These are phyloP conservation scores for Echium plantagineum DNA, from an alignment of 257 asterid species.

Conservation along the genomic window DNA sequence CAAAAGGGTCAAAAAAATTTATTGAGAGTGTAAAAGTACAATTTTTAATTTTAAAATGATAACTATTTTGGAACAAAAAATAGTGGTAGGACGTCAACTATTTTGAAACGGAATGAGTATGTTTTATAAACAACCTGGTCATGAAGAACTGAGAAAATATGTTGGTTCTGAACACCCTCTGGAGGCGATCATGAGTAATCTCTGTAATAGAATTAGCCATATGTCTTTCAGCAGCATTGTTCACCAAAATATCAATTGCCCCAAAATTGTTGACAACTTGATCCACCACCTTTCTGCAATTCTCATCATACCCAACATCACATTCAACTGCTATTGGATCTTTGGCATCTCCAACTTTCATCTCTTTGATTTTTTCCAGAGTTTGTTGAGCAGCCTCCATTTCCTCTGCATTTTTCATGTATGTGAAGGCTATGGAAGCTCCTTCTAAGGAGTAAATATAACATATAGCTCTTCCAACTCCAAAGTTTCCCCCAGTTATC, in stretches of 20 bases:
- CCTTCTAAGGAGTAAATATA: constrained; percentile 53
- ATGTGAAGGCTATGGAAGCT: constrained; percentile 62
- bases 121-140: too few species aligned
- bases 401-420: constrained; percentile 53
- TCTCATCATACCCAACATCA: constrained; percentile 54
- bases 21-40: too few species aligned
- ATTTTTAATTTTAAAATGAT: too few species aligned
- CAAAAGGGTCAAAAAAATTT: too few species aligned
- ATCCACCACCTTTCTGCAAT: constrained; percentile 53
- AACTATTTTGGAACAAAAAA: too few species aligned
- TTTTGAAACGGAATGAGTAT: too few species aligned
- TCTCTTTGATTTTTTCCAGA: constrained; percentile 22
- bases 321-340: constrained; percentile 47
- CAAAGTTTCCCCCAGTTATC: constrained; percentile 64
- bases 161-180: constrained; percentile 58
- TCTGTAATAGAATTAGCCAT: constrained; percentile 38
- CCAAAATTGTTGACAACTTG: constrained; percentile 43
- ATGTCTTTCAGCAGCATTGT: constrained; percentile 69
- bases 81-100: too few species aligned
- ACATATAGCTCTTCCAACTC: constrained; percentile 64
- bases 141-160: constrained; percentile 42
- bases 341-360: constrained; percentile 32
- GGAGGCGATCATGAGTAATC: constrained; percentile 47
- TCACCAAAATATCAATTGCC: constrained; percentile 48
- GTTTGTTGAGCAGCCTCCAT: constrained; percentile 48